phyloP scores from a whole-genome alignment of 2,329 filamentous ascomycete genomes.

The Zymoseptoria brevis region DNA sequence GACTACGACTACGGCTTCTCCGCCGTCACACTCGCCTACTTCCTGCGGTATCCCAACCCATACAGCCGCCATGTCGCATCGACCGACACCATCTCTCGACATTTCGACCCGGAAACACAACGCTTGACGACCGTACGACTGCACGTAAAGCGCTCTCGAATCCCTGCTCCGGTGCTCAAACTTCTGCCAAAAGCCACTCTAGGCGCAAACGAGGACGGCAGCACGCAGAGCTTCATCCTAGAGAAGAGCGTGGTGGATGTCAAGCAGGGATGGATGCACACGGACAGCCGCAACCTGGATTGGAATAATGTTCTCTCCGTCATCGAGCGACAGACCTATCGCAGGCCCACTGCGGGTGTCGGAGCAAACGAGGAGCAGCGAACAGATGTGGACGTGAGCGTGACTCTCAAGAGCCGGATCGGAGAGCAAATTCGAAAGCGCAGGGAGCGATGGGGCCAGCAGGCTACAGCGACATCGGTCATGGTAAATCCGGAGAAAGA shows the following conservation, averaged over 20 bases:
- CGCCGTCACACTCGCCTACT: constrained; percentile 80
- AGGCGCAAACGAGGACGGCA: constrained; percentile 48
- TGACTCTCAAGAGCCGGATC: constrained; percentile 63
- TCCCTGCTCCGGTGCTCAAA: constrained; percentile 67
- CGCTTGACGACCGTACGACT: constrained; percentile 70
- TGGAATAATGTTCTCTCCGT: constrained; percentile 74
- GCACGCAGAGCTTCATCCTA: constrained; percentile 69
- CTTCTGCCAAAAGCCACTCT: constrained; percentile 63
- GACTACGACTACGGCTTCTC: constrained; percentile 75
- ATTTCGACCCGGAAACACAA: constrained; percentile 64
- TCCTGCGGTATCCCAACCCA: constrained; percentile 80
- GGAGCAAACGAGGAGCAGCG: constrained; percentile 28
- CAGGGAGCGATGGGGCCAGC: constrained; percentile 35
- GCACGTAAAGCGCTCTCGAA: constrained; percentile 72
- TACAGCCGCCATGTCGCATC: constrained; percentile 76
- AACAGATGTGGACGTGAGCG: constrained; percentile 65
- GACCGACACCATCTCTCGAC: constrained; percentile 70
- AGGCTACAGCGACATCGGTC: constrained; percentile 32
- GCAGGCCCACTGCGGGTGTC: constrained; percentile 34
- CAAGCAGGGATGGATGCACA: constrained; percentile 73
- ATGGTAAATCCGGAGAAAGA: constrained; percentile 29
- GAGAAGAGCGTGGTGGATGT: constrained; percentile 74
- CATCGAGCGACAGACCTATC: constrained; percentile 66
- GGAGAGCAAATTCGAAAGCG: constrained; percentile 59
- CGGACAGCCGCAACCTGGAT: constrained; percentile 72